Percentiles rank a stretch among this genome's conserved stretches.
These are phyloP conservation scores for Penicillium bovifimosum DNA, from an alignment of 495 filamentous ascomycete species.

Conservation along the genomic window DNA sequence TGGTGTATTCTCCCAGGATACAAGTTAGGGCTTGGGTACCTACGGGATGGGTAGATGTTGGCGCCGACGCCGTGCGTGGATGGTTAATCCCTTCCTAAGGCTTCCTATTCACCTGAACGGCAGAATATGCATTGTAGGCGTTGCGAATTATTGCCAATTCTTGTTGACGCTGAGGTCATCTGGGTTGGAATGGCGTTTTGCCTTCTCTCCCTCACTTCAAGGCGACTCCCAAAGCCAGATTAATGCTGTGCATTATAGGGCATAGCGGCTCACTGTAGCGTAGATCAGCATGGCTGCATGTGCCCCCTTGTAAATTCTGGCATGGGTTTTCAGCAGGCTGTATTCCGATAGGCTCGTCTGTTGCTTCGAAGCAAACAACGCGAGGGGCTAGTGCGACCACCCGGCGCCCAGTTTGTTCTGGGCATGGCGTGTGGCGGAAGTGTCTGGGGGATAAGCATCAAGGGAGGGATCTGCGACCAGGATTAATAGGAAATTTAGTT, in stretches of 20 bases:
- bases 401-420: background rate
- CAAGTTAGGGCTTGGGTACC: background rate
- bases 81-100: background rate
- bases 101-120: too few species aligned
- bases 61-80: background rate
- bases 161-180: background rate
- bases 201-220: conserved; percentile 6
- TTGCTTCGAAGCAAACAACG: conserved; percentile 7
- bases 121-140: background rate
- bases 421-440: conserved; percentile 3
- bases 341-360: conserved; percentile 18
- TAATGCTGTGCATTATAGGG: background rate
- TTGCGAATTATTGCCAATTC: background rate
- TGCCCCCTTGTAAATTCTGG: background rate
- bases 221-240: too few species aligned
- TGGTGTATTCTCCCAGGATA: too few species aligned
- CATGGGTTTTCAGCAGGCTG: conserved; percentile 2
- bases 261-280: conserved; percentile 2
- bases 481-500: background rate
- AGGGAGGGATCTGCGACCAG: conserved; percentile 7
- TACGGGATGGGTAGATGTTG: background rate
- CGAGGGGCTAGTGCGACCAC: conserved; percentile 8
- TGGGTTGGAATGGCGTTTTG: conserved; percentile 3
- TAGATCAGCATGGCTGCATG: conserved; percentile 13
- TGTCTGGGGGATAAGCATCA: conserved; percentile 11